Conservation (phyloP, 2,329 filamentous ascomycete species). For the Fusarium burgessii region DNA sequence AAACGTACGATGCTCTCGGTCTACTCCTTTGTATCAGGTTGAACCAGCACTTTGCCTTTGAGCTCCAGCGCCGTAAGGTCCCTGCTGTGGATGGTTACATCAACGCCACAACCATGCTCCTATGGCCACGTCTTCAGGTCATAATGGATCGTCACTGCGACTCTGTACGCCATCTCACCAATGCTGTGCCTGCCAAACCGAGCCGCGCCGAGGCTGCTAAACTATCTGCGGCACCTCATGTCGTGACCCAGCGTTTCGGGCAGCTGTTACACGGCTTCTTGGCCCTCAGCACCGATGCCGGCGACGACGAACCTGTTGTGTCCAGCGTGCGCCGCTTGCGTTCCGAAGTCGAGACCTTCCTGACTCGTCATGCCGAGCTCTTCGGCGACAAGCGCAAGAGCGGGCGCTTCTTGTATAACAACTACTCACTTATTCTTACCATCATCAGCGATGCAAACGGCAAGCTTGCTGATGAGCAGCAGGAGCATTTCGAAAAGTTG, state of each 20-base stretch:
- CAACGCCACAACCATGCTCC: conserved; percentile 93
- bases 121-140: conserved; percentile 95
- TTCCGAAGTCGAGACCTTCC: conserved; percentile 84
- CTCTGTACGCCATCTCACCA: conserved; percentile 76
- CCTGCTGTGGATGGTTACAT: conserved; percentile 91
- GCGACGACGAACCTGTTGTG: conserved; percentile 92
- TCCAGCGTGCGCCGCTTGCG: conserved; percentile 82
- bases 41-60: conserved; percentile 94
- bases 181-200: conserved; percentile 61
- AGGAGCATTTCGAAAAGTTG: conserved; percentile 77
- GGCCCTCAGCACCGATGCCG: conserved; percentile 85
- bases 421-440: conserved; percentile 93
- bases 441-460: conserved; percentile 85
- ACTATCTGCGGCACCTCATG: conserved; percentile 85
- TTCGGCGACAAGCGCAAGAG: conserved; percentile 84
- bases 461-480: conserved; percentile 80
- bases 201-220: conserved; percentile 65
- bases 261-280: conserved; percentile 90
- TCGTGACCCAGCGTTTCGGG: conserved; percentile 93
- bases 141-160: conserved; percentile 95
- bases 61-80: conserved; percentile 90
- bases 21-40: conserved; percentile 91
- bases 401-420: conserved; percentile 92
- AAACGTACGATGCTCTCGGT: conserved; percentile 86
- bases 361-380: conserved; percentile 80